Percentiles rank a stretch among this genome's conserved stretches.
Conservation (phyloP, 148 eudicot species). For the Nepenthes mirabilis region DNA sequence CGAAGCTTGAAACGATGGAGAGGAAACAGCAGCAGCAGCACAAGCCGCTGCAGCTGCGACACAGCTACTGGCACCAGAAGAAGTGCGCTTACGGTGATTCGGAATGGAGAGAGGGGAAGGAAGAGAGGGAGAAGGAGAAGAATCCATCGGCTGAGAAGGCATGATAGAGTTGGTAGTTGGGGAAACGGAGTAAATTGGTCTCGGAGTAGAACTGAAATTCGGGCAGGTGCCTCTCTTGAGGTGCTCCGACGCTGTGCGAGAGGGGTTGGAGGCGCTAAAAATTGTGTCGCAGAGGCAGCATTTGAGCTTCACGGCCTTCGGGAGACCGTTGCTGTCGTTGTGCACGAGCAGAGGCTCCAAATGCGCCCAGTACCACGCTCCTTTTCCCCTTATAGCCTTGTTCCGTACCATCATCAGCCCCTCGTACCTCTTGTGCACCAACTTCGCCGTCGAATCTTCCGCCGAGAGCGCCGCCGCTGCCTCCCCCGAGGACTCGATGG, state of each 20-base stretch:
- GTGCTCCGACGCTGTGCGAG: constrained; percentile 90
- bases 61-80: constrained; percentile 22
- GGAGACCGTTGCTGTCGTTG: constrained; percentile 37
- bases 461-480: constrained; percentile 14
- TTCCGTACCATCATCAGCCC: constrained; percentile 67
- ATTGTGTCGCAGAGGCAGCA: constrained; percentile 67
- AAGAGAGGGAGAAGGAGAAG: constrained; percentile 5
- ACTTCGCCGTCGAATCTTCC: constrained; percentile 55
- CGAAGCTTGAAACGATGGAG: constrained; percentile 18
- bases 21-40: neutral
- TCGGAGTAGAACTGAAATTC: constrained; percentile 29
- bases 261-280: constrained; percentile 88
- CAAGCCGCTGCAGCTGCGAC: neutral
- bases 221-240: constrained; percentile 91
- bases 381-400: constrained; percentile 86
- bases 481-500: constrained; percentile 5
- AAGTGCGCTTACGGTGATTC: constrained; percentile 27
- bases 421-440: constrained; percentile 61
- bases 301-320: constrained; percentile 75
- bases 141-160: constrained; percentile 3
- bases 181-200: constrained; percentile 16
- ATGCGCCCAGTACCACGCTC: constrained; percentile 98
- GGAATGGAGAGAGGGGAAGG: no score
- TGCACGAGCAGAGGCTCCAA: constrained; percentile 63
- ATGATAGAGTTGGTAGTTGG: constrained; percentile 1